A percentile compares a stretch with the other conserved stretches of the same genome.
Conservation (phyloP, 2,329 filamentous ascomycete genomes). For the Fusarium bactridioides region DNA sequence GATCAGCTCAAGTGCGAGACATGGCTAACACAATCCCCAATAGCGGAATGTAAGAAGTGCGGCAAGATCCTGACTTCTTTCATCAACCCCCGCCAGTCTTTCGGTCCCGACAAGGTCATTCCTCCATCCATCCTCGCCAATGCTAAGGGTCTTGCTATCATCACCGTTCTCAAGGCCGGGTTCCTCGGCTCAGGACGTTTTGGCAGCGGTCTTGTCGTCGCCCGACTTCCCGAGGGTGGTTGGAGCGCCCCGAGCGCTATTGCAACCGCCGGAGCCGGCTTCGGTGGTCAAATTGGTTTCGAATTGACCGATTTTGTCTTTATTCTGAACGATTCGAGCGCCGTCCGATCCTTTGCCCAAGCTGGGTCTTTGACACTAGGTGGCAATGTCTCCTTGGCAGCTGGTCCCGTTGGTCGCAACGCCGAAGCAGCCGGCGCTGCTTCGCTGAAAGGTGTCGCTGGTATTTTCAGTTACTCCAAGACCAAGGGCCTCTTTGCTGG, state of each 20-base stretch:
- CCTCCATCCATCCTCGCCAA: constrained; percentile 87
- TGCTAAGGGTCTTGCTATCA: constrained; percentile 89
- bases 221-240: constrained; percentile 76
- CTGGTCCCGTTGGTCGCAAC: constrained; percentile 91
- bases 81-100: constrained; percentile 89
- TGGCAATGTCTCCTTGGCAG: constrained; percentile 95
- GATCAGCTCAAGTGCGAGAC: constrained; percentile 1
- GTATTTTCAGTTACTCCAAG: constrained; percentile 96
- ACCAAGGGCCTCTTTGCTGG: constrained; percentile 97
- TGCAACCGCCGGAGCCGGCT: constrained; percentile 80
- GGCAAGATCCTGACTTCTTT: constrained; percentile 95
- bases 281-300: constrained; percentile 87
- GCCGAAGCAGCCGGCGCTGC: constrained; percentile 95
- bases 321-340: constrained; percentile 90
- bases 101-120: constrained; percentile 97
- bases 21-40: constrained; percentile 20
- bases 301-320: constrained; percentile 96
- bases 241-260: constrained; percentile 88
- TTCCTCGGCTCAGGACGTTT: constrained; percentile 85
- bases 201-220: constrained; percentile 83
- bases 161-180: constrained; percentile 87
- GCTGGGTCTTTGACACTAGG: constrained; percentile 90
- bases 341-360: constrained; percentile 94
- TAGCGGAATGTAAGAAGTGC: constrained; percentile 97
- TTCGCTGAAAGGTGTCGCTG: constrained; percentile 86